Evolutionary conservation across 257 asterid genomes (phyloP).

Genomic region (Knoxia roxburghii): DNA sequence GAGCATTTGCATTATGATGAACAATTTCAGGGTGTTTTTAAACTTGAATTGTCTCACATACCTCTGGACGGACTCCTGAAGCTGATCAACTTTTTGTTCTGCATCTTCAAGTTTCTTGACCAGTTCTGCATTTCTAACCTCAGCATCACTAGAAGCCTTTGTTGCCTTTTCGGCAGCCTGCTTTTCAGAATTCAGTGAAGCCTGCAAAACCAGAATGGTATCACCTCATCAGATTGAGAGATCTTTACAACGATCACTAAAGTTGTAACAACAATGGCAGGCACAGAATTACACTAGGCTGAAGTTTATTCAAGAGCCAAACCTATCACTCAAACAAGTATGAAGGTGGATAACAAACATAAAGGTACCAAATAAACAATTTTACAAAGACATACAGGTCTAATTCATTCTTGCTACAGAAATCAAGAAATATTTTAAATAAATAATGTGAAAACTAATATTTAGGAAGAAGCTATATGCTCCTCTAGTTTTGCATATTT

Average conservation of each 20-base stretch:
- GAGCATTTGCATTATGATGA: background rate
- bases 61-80: slow-evolving; percentile 89
- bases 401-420: background rate
- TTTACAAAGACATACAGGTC: slow-evolving; percentile 2
- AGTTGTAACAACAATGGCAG: background rate
- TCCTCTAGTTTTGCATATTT: background rate
- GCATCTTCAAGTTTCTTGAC: slow-evolving; percentile 62
- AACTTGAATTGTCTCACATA: slow-evolving; percentile 17
- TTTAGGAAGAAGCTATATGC: background rate
- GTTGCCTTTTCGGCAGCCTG: slow-evolving; percentile 62
- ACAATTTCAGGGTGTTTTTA: background rate
- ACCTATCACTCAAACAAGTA: background rate
- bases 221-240: background rate
- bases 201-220: slow-evolving; percentile 34
- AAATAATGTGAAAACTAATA: background rate
- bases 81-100: slow-evolving; percentile 65
- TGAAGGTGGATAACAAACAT: background rate
- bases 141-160: slow-evolving; percentile 56
- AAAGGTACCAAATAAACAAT: background rate
- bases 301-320: background rate
- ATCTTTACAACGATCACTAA: background rate
- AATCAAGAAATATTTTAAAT: background rate
- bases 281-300: background rate
- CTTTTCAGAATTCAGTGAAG: slow-evolving; percentile 63
- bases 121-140: slow-evolving; percentile 52